Conservation (phyloP, 345 rosid genomes). For the Salix udensis region DNA sequence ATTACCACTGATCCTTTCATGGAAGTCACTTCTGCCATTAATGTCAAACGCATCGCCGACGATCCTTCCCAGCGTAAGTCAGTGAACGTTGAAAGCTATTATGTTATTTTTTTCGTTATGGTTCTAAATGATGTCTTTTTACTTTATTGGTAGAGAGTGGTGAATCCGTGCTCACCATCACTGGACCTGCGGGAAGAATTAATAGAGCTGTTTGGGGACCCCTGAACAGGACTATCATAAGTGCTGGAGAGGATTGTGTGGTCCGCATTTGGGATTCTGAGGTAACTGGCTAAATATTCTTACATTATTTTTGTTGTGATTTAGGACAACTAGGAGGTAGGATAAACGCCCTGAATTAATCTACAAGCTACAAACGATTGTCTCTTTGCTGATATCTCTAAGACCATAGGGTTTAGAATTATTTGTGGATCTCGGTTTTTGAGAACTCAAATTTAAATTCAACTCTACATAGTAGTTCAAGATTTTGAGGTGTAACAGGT, state of each 20-base stretch:
- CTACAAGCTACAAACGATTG: background rate
- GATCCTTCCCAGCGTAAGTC: slow-evolving; percentile 69
- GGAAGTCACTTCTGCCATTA: slow-evolving; percentile 81
- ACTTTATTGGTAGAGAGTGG: slow-evolving; percentile 55
- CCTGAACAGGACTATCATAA: slow-evolving; percentile 67
- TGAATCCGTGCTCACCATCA: slow-evolving; percentile 61
- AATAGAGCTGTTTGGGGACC: slow-evolving; percentile 98
- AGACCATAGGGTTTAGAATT: background rate
- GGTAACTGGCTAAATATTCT: slow-evolving; percentile 33
- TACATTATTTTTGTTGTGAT: no score
- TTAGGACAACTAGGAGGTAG: background rate
- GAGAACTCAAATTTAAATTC: background rate
- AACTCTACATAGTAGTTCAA: background rate
- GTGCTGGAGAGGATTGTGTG: slow-evolving; percentile 82
- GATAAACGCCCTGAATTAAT: background rate
- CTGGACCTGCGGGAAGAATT: slow-evolving; percentile 75
- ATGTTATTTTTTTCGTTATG: background rate
- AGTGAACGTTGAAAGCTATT: no score
- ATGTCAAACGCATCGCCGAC: slow-evolving; percentile 65
- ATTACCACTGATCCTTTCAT: slow-evolving; percentile 92
- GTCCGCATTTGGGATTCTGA: slow-evolving; percentile 92
- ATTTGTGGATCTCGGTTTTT: background rate
- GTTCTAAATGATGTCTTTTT: no score
- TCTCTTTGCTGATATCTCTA: background rate
- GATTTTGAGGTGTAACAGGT: background rate